Evolutionary conservation across 805 yeast species (phyloP), one percentile per base, ranked within the genome.

Genomic region (Middelhovenomyces tepae): DNA sequence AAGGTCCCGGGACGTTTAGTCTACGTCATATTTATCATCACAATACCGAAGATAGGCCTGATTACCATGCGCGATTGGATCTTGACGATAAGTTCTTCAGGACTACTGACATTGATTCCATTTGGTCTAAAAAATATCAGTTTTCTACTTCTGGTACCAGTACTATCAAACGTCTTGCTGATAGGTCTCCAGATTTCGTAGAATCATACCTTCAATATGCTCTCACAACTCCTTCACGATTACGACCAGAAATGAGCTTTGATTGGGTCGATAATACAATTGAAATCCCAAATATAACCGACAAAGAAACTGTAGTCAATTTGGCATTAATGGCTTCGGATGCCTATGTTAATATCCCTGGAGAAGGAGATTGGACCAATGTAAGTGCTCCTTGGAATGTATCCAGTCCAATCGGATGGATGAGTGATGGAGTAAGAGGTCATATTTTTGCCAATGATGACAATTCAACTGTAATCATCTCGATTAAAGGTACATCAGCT

Each of bases 401-500:
- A n/a, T 64, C 70, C n/a, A 46, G 59, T 8, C 73, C 77, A 11
- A 78, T 78, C 53, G 97, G 97, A 2, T 91, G 97, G 98, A 70
- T 74, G 41, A 76, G 65, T 7, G 75, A 72, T 40, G 96, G 96
- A 1, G 57, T 91, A 2, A 65, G 98, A 27, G 98, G 98, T 2
- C 95, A 91, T 53, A 74, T 91, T 1, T 91, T 91, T 57, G 76
- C 74, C 6, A 74, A 71, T 38, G 60, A 62, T 15, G 68, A 66
- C 31, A 67, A 75, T 2, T 53, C 67, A 7, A 59, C 69, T 0
- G 83, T 84, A 10, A 79, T 91, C 1, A 71, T 91, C 19, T 74
- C 94, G 0, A 65, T 85, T 37, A 91, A 91, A 54, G 98, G 98
- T 1, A 89, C 98, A 1, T 74, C 87, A 31, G 94, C 96, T 0